Evolutionary conservation across 1,139 yeast species (phyloP), one percentile per base, ranked within the genome.

Genomic region (Protomyces inundatus): DNA sequence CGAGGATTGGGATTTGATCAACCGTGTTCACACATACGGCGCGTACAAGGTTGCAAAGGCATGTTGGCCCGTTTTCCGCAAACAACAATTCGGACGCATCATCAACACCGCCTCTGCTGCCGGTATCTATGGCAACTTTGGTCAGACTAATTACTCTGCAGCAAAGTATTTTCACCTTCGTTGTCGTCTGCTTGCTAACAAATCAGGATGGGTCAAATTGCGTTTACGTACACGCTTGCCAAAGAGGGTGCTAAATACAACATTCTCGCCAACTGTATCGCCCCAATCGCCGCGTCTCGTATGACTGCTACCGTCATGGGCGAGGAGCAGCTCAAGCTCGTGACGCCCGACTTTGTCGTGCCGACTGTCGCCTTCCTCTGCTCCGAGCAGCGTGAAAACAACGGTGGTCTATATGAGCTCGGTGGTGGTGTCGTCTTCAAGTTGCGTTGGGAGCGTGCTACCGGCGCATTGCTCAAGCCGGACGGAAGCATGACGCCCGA

Each of bases 81-180:
- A 88, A 71, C 98, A 93, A 77, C 82, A 83, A 68, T 93, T 79
- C 73, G 98, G 98, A 69, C 82, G 98, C 72, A 82, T 93, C 71
- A 78, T 93, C 72, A 91, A 90, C 80, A 91, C 98, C 30, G 85
- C 96, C 54, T 90, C 97, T 5, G 97, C 98, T 35, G 98, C 98
- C 57, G 98, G 98, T 46, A 81, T 93, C 69, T 93, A 88, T 75
- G 98, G 98, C 70, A 90, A 90, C 79, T 93, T 90, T 77, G 98
- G 98, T 64, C 98, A 93, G 77, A 84, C 97, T 57, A 93, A 93
- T 79, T 93, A 93, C 78, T 85, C 97, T 1, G 95, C 97, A 53
- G 98, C 97, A 54, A 93, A 93, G 77, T 79, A 9, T 5, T 5
- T 39, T 6, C n/a, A 1, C 42, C 14, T 39, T 39, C 42, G 3